Evolutionary conservation across 345 rosid genomes (phyloP), one percentile per base, ranked within the genome.

Genomic region (Aegle marmelos): DNA sequence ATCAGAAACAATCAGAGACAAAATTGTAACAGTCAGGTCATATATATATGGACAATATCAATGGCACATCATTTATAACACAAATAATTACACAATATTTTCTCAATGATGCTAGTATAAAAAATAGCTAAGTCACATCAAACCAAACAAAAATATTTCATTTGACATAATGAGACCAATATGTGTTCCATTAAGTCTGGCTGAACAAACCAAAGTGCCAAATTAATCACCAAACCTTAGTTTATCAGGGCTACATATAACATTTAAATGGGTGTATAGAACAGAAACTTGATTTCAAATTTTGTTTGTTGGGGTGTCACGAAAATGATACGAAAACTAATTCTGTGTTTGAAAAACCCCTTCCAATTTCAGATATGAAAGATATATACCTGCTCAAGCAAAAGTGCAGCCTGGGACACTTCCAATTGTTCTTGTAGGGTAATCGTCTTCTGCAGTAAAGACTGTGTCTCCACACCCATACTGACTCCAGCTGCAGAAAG

Each of bases 401-500:
- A 74, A 79, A 91, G 88, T 59, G 90, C 90, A 7, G 95, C 93
- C 75, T 84, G 92, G 67, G 98, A 90, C 37, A 91, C 97, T 73
- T 91, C 88, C 73, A 93, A 80, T 68, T 90, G 90, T 82, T 93
- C 95, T 90, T 95, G 94, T 50, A 95, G 88, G 31, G 92, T 82
- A 72, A 93, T 62, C 57, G 90, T 90, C 81, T 87, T 89, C 77
- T 88, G 91, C 83, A 95, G 83, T 80, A 91, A 87, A 79, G 91
- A 90, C 79, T 85, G 97, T 83, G 90, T 92, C 89, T 92, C 98
- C 62, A 85, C 84, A 72, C 92, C 97, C 91, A 95, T 85, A 80
- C 87, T 81, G 56, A 95, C 87, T 61, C 98, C 98, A 58, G 97
- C 98, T 33, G 97, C 91, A 80, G 97, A 95, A 76, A 95, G 98